phyloP scores from a whole-genome alignment of 202 grass and related monocot species.

The Dendrocalamus latiflorus region DNA sequence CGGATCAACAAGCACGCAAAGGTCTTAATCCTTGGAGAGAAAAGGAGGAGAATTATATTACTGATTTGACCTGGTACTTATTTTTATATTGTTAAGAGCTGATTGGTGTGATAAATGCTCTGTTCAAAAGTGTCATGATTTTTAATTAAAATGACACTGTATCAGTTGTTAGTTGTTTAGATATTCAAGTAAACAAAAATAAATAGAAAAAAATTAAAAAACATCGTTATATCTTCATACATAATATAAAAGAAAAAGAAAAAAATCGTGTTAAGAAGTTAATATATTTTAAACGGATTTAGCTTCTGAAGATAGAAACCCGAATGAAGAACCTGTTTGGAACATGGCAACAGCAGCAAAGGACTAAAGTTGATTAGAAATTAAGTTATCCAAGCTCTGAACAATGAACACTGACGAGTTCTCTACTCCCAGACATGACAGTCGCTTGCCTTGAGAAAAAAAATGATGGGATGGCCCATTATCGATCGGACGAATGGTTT shows the following conservation, averaged over 20 bases:
- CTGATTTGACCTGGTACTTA: background rate
- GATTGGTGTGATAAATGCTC: background rate
- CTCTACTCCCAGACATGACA: slow-evolving; percentile 1
- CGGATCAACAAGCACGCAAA: slow-evolving; percentile 7
- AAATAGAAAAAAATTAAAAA: too few species aligned
- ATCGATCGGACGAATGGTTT: background rate
- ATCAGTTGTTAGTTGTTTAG: too few species aligned
- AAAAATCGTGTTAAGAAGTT: too few species aligned
- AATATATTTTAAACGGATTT: too few species aligned
- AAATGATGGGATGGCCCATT: background rate
- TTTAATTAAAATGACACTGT: too few species aligned
- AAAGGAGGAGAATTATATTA: slow-evolving; percentile 19
- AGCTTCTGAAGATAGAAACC: too few species aligned
- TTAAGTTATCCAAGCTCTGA: background rate
- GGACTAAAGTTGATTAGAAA: background rate
- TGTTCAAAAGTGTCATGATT: too few species aligned
- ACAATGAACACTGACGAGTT: background rate
- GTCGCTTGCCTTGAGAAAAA: background rate
- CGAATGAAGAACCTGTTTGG: too few species aligned
- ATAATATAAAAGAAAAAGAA: too few species aligned
- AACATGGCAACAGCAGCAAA: background rate
- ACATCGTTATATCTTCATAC: too few species aligned
- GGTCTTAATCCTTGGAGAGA: slow-evolving; percentile 23
- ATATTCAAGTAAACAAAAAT: too few species aligned
- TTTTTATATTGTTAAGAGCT: background rate